Base-by-base conservation (phyloP, 352 stramenopile species). In the Phytopythium boreale region DNA sequence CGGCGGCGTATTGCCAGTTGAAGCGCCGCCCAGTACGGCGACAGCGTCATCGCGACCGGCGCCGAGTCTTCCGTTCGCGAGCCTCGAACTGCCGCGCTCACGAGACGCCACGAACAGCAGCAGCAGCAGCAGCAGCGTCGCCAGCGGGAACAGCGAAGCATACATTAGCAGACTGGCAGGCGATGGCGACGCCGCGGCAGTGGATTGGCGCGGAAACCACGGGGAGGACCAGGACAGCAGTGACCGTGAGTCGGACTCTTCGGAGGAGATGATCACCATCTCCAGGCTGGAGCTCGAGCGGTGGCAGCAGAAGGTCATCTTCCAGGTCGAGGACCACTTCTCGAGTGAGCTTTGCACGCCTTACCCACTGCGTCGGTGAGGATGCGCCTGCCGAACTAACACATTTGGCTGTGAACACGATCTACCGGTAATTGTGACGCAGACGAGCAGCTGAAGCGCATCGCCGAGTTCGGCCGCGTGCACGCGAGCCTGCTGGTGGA, bases 371-470 rank as follows among this genome's bases (percentile, higher is more conserved):
- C 12, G 14, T 14, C 41, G 14, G 4, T n/a, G 26, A 34, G 22
- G n/a, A 34, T 1, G 47, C 14, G 43, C 4, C 0, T 14, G 15
- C 14, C 7, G 47, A 22, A 19, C 47, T 55, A 36, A 55, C 26
- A 10, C 19, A n/a, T 0, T 1, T 9, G 37, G 1, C 39, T 27
- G 49, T 56, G 34, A 14, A 39, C 3, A 39, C 34, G 34, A 10
- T 20, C 14, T 44, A 5, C 39, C n/a, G n/a, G n/a, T n/a, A n/a
- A n/a, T 9, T 31, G 14, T 22, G 47, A n/a, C 22, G 24, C 46
- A 92, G 84, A 89, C 60, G 80, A 92, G 47, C 84, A 92, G 64
- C 65, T 92, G 22, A 92, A 90, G 68, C 77, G 84, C 39, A 92
- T 92, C 59, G 76, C 79, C 1, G 84, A 92, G 61, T 92, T 92